phyloP scores from a whole-genome alignment of 2,329 filamentous ascomycete genomes.

The Rasamsonia emersonii region DNA sequence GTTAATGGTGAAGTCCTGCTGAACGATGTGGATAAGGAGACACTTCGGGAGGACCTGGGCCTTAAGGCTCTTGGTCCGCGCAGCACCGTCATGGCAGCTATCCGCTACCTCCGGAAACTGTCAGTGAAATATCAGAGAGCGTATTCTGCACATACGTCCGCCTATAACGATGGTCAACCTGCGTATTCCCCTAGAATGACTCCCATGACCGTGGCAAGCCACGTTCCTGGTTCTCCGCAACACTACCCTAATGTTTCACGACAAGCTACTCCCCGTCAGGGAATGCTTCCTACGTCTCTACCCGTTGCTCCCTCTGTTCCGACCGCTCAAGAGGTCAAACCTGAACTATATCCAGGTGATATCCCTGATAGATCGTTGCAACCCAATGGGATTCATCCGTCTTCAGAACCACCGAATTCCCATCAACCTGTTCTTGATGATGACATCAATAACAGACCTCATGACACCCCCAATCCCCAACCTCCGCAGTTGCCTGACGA shows the following conservation, averaged over 20 bases:
- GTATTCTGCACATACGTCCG: background rate
- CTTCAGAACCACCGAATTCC: background rate
- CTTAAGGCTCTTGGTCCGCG: conserved; percentile 52
- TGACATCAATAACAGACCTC: background rate
- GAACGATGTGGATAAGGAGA: conserved; percentile 37
- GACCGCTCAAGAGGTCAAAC: background rate
- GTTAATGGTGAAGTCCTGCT: conserved; percentile 56
- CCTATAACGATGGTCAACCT: conserved; percentile 6
- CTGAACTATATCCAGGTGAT: background rate
- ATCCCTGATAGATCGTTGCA: too few relatives aligned
- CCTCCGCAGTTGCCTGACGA: too few relatives aligned
- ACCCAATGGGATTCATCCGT: background rate
- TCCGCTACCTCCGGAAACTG: conserved; percentile 45
- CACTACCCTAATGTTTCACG: background rate
- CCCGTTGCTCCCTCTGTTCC: too few relatives aligned
- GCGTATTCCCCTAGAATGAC: conserved; percentile 3
- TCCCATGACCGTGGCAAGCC: background rate
- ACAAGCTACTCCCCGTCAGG: too few relatives aligned
- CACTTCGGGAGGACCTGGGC: conserved; percentile 47
- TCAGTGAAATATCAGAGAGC: conserved; percentile 43
- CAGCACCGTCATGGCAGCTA: conserved; percentile 48
- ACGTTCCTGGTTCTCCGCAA: background rate
- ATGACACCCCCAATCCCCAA: background rate
- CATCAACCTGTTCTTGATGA: background rate
- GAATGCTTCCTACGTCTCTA: too few relatives aligned